Evolutionary conservation across 2,329 filamentous ascomycete species (phyloP), one percentile per base, ranked within the genome.

Genomic region (Alternaria angustiovoidea): DNA sequence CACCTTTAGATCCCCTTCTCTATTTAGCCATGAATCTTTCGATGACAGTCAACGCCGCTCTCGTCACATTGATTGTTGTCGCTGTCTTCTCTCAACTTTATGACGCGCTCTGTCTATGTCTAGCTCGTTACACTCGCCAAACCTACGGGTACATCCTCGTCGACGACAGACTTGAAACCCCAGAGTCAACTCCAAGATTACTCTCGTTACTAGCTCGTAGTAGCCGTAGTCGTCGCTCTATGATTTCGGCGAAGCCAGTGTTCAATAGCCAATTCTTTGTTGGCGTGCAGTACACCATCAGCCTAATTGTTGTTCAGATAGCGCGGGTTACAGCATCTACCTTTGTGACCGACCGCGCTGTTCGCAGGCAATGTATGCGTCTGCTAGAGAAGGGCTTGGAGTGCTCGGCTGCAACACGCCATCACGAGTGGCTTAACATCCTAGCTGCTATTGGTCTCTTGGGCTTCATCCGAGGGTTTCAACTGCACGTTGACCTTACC

Each of bases 11-110:
- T 32, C 57, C 54, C 6, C 26, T 32, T 26, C 53, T 60, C 12
- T 60, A 57, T 20, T 20, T 34, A 4, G 41, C 53, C 2, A 20
- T 60, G 30, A 34, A 34, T 3, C 11, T 32, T 7, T 51, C 54
- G 1, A 34, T 38, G 32, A n/a, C 32, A 18, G 42, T 32, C 18
- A 54, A 61, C 38, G 41, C 48, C 16, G 22, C 55, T 20, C 55
- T 61, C 5, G 20, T 54, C 20, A 26, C 20, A 6, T 32, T 61
- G 5, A 22, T 61, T 30, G n/a, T 59, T 24, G 6, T 61, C 49
- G 39, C 54, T 32, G 18, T 32, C 28, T 41, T 51, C 28, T 60
- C 51, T n/a, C 7, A 22, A n/a, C 2, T 32, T 5, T 51, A 54
- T 34, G 54, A 61, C 12, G 9, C 22, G 5, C 7, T 48, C 11